Evolutionary conservation across 306 rosid genomes (phyloP).

Genomic region (Rosa multiflora): DNA sequence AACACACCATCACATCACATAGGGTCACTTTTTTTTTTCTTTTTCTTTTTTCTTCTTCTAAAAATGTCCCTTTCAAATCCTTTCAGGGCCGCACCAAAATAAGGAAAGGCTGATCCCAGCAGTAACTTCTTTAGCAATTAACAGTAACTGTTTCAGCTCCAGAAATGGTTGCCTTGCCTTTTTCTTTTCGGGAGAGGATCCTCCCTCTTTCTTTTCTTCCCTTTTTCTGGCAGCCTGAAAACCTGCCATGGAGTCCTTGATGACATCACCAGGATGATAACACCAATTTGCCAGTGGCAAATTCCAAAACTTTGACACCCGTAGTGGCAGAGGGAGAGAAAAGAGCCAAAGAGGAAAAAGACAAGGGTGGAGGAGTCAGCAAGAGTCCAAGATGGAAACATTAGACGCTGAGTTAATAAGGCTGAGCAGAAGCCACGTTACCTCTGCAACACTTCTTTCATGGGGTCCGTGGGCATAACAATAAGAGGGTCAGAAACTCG

Average conservation of each 20-base stretch:
- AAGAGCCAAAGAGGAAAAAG: background rate
- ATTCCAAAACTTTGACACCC: background rate
- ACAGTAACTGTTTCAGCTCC: background rate
- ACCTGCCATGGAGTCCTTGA: background rate
- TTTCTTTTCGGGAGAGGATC: no score
- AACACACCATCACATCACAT: no score
- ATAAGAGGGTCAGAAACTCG: slow-evolving; percentile 6
- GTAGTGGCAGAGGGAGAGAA: background rate
- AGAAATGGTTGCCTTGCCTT: background rate
- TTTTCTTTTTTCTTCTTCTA: background rate
- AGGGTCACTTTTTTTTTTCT: background rate
- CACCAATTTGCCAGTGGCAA: background rate
- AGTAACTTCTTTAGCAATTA: background rate
- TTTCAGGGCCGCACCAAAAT: background rate
- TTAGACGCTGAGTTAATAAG: background rate
- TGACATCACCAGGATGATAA: background rate
- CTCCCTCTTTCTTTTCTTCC: background rate
- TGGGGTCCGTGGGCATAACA: slow-evolving; percentile 12
- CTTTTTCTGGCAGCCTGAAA: background rate
- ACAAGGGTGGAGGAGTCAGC: background rate
- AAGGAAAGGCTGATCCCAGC: background rate
- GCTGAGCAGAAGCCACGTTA: slow-evolving; percentile 20
- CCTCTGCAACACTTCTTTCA: slow-evolving; percentile 1
- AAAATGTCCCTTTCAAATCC: background rate
- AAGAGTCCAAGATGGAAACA: background rate